phyloP scores from a whole-genome alignment of 352 stramenopile genomes.

The Phytopythium helicoides region DNA sequence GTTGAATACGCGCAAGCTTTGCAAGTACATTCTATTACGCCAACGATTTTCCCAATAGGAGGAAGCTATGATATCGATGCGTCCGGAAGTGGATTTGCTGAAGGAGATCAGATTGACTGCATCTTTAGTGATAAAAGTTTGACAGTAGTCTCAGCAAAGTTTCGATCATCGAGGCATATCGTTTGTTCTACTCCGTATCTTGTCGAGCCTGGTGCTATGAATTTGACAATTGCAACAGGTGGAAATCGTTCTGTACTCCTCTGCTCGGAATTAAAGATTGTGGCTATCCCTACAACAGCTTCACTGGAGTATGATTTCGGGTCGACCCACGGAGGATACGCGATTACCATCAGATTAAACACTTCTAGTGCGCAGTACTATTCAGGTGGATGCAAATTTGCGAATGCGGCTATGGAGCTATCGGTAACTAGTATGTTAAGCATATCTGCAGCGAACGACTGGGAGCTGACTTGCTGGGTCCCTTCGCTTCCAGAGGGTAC shows the following conservation, averaged over 20 bases:
- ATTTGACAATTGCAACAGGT: slow-evolving; percentile 12
- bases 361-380: slow-evolving; percentile 7
- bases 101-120: slow-evolving; percentile 24
- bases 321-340: slow-evolving; percentile 20
- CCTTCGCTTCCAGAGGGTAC: slow-evolving; percentile 17
- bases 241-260: slow-evolving; percentile 10
- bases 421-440: slow-evolving; percentile 1
- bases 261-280: slow-evolving; percentile 19
- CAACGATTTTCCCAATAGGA: slow-evolving; percentile 15
- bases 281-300: slow-evolving; percentile 3
- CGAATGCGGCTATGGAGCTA: slow-evolving; percentile 5
- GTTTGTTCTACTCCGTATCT: slow-evolving; percentile 21
- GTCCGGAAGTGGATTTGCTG: slow-evolving; percentile 17
- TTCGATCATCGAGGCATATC: slow-evolving; percentile 18
- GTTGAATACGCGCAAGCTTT: slow-evolving; percentile 22
- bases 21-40: slow-evolving; percentile 15
- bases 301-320: slow-evolving; percentile 24
- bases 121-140: slow-evolving; percentile 16
- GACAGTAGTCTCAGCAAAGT: slow-evolving; percentile 11
- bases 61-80: slow-evolving; percentile 19
- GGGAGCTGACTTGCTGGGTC: slow-evolving; percentile 16
- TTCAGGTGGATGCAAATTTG: slow-evolving; percentile 25
- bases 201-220: slow-evolving; percentile 6
- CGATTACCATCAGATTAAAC: slow-evolving; percentile 15
- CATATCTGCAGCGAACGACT: not conserved